Evolutionary conservation across 805 yeast genomes (phyloP), one percentile per base, ranked within the genome.

Genomic region (Nakazawaea ishiwadae): DNA sequence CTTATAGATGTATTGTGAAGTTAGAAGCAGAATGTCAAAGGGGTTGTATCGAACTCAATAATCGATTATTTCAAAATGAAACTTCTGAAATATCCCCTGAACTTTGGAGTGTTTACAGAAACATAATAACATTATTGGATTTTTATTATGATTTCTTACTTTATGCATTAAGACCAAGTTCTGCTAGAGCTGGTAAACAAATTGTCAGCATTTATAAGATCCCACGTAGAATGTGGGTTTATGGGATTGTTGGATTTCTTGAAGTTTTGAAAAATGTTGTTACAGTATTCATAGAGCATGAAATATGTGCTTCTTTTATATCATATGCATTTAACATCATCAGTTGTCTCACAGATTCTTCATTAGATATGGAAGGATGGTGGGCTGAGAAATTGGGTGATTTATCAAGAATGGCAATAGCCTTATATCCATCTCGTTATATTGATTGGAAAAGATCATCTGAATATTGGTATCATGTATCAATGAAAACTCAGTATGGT

Each of bases 331-430:
- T 84, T 58, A 77, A 77, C 45, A 73, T 76, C 44, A 70, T 76
- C 31, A 63, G 74, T 15, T 74, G 72, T 47, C 56, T 77, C 33
- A 73, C 79, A 0, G 81, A 75, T 51, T 71, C 80, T 1, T 63
- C 67, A 5, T 58, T 75, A 29, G 80, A 76, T 45, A 74, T 75
- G 71, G 79, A 75, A 56, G 79, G 80, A 26, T 76, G 80, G 74
- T 87, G 96, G 96, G 73, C 80, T 21, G 96, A 87, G 58, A 83
- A 88, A 54, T 62, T 87, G 39, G 96, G 95, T 27, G 96, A 87
- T 56, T 64, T 87, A 48, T 81, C 91, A 27, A 66, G 95, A 54
- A 85, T 87, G 89, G 91, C 95, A 9, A 85, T 87, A 50, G 93
- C 95, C 0, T 64, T 86, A 32, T 85, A 84, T 52, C 81, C 89